These are phyloP conservation scores for Carex scoparia DNA, from an alignment of 176 grass and related monocot genomes.

Conservation along the genomic window DNA sequence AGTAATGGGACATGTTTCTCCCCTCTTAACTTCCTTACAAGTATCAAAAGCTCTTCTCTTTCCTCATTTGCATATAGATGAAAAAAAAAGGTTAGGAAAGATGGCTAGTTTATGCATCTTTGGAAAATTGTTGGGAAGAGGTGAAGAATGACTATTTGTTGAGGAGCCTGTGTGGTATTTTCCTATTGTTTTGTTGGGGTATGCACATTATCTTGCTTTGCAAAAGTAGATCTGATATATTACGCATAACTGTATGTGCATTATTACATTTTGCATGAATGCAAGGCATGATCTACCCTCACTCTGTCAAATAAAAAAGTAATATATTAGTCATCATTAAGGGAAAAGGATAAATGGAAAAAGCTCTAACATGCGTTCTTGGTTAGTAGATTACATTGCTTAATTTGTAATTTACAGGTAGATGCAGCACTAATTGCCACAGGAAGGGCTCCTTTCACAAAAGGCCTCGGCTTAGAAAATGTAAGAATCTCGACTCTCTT, in stretches of 20 bases:
- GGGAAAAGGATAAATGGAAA: neutral
- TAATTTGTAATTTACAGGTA: conserved; percentile 48
- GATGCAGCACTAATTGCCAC: conserved; percentile 97
- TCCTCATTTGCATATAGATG: neutral
- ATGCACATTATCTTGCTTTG: neutral
- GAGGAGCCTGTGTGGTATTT: neutral
- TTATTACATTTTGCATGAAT: neutral
- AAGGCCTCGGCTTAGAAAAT: conserved; percentile 98
- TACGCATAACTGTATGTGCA: neutral
- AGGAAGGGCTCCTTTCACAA: conserved; percentile 92
- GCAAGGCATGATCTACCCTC: neutral
- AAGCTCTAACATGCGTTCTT: neutral
- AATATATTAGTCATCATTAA: neutral
- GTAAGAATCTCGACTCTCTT: conserved; percentile 32
- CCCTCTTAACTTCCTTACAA: neutral
- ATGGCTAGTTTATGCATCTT: neutral
- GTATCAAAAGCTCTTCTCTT: neutral
- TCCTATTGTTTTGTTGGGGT: neutral
- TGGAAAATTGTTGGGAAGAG: neutral
- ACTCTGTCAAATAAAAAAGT: neutral
- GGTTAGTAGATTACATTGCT: neutral
- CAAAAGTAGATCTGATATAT: neutral
- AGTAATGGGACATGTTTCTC: neutral
- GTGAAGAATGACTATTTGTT: neutral
- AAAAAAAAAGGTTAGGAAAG: neutral